These are phyloP conservation scores for Symbiodinium natans DNA, from an alignment of 73 alveolate species.

Conservation along the genomic window DNA sequence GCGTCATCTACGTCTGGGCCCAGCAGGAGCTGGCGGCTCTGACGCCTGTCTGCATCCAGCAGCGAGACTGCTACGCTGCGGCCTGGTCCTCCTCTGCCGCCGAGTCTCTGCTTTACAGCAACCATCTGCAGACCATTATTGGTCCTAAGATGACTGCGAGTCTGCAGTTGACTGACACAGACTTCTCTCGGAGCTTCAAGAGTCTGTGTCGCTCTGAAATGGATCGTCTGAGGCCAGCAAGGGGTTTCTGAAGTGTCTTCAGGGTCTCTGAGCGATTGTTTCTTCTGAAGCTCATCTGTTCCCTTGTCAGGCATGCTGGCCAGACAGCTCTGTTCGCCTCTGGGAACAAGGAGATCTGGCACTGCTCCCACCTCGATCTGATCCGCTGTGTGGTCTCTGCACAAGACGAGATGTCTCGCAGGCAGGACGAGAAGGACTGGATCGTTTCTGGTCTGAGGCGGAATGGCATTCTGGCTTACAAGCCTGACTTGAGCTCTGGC, in stretches of 20 bases:
- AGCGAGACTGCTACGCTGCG: background rate
- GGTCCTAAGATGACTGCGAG: background rate
- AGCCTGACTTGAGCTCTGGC: background rate
- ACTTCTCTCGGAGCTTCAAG: background rate
- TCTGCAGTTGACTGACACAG: slow-evolving; percentile 10
- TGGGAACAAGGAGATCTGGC: background rate
- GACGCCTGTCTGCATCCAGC: background rate
- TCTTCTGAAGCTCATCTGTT: too few relatives aligned
- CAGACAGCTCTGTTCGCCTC: background rate
- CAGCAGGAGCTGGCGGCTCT: background rate
- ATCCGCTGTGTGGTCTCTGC: background rate
- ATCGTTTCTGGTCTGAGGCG: background rate
- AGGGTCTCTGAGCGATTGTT: too few relatives aligned
- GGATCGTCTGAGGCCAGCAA: background rate
- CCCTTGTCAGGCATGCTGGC: background rate
- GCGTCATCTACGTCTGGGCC: slow-evolving; percentile 15
- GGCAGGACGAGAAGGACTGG: background rate
- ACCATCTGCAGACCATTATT: background rate
- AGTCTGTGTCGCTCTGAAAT: background rate
- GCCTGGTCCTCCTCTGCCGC: background rate
- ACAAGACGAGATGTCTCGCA: background rate
- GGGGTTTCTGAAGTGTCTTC: too few relatives aligned
- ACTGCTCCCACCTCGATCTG: background rate
- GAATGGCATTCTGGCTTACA: slow-evolving; percentile 19
- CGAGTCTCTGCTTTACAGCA: background rate